These are phyloP conservation scores for Paracoccidioides lutzii DNA, from an alignment of 2,329 filamentous ascomycete species.

Conservation along the genomic window DNA sequence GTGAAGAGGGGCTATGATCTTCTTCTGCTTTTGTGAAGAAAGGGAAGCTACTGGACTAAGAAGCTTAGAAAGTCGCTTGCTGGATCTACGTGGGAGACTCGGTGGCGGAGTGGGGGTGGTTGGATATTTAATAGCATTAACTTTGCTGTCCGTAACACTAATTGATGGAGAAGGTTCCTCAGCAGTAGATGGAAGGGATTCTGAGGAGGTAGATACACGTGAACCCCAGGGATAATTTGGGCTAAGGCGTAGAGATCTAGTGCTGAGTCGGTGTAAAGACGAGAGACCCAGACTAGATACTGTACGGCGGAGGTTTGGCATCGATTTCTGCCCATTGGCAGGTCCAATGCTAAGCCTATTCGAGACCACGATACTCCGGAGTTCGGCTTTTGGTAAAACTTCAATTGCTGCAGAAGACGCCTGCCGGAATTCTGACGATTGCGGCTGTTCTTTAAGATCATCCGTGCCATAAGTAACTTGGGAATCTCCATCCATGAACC, in stretches of 20 bases:
- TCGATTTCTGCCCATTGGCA: neutral
- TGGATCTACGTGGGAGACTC: constrained; percentile 14
- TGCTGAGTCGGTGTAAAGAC: constrained; percentile 1
- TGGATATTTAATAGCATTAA: neutral
- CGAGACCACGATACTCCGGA: constrained; percentile 4
- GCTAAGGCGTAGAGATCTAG: neutral
- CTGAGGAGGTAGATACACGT: neutral
- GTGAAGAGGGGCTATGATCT: neutral
- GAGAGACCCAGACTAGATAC: constrained; percentile 4
- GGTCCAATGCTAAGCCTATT: constrained; percentile 2
- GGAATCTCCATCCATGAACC: constrained; percentile 22
- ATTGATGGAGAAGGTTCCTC: constrained; percentile 8
- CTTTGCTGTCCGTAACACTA: constrained; percentile 6
- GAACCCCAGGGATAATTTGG: neutral
- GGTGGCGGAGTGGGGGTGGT: constrained; percentile 3
- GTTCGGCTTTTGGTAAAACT: constrained; percentile 13
- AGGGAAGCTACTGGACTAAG: constrained; percentile 5
- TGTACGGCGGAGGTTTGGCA: constrained; percentile 6
- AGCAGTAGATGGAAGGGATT: constrained; percentile 2
- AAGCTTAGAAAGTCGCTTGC: constrained; percentile 14
- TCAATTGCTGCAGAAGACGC: constrained; percentile 17
- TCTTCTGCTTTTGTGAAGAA: constrained; percentile 1
- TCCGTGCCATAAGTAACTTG: constrained; percentile 18
- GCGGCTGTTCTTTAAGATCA: constrained; percentile 8
- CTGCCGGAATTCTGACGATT: constrained; percentile 7